Evolutionary conservation across 805 yeast species (phyloP), one percentile per base, ranked within the genome.

Genomic region (Spathaspora hagerdaliae): DNA sequence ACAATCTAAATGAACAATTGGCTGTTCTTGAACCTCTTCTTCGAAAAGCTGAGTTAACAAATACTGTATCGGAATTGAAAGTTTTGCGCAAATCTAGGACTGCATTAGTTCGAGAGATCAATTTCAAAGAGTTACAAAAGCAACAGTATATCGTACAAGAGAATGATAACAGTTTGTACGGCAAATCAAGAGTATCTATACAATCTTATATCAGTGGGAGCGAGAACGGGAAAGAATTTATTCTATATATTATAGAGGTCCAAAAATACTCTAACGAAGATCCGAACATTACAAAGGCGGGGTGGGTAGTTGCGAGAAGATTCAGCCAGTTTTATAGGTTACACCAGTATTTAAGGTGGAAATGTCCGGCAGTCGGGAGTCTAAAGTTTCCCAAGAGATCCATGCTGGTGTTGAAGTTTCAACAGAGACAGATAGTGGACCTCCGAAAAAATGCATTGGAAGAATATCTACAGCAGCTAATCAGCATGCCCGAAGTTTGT

Each of bases 241-340:
- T 81, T 5, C 68, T 86, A 41, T 91, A 91, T 62, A 75, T 88
- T 27, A 83, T 92, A 29, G 89, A 84, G 54, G 87, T 92, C 4
- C 83, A 81, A 43, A 83, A 82, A 39, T 60, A 56, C 39, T 59
- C 67, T 56, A 61, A 59, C 38, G 64, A 64, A 6, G 58, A 63
- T 29, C 78, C 77, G 2, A 73, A 69, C 2, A 59, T 67, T 7
- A 73, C 75, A 5, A 69, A 78, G 2, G 88, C 91, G 0, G 85
- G 88, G 0, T 92, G 97, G 97, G 81, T 87, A 43, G 86, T 90
- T n/a, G 92, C 96, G 0, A 69, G 97, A 53, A 71, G 98, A 46
- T 91, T 82, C 58, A 87, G 87, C 54, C 97, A 92, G 58, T 91
- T 91, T 61, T 82, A 74, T 63, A 78, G 76, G 50, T 68, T 91